Conservation (phyloP, 1,284 basidiomycete species). For the Fomes fomentarius region DNA sequence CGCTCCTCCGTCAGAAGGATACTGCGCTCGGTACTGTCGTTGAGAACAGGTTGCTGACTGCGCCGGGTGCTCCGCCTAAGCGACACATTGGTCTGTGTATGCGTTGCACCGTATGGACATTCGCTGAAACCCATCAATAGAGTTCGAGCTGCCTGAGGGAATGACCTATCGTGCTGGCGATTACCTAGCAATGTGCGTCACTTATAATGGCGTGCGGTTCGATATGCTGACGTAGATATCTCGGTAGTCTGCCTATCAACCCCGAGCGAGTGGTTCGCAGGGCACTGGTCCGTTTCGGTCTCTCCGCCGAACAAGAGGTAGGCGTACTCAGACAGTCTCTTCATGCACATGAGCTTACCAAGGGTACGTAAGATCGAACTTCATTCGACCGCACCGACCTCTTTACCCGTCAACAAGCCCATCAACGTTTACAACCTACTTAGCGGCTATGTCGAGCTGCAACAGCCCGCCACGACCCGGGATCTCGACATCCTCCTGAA, state of each 20-base stretch:
- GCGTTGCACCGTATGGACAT: too few species aligned
- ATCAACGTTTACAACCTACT: constrained; percentile 42
- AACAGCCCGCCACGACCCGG: constrained; percentile 46
- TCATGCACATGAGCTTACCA: not conserved
- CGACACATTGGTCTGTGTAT: constrained; percentile 42
- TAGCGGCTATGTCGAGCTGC: constrained; percentile 52
- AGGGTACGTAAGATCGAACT: constrained; percentile 39
- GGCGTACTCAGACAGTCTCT: too few species aligned
- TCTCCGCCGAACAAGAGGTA: constrained; percentile 49
- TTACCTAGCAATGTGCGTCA: constrained; percentile 47
- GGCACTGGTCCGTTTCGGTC: constrained; percentile 42
- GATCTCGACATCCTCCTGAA: constrained; percentile 37
- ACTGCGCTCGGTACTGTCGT: constrained; percentile 43
- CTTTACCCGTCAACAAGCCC: constrained; percentile 44
- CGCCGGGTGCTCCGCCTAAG: constrained; percentile 42
- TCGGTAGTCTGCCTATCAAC: constrained; percentile 44
- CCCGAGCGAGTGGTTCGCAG: constrained; percentile 43
- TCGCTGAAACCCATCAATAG: constrained; percentile 19
- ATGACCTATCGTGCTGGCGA: constrained; percentile 44
- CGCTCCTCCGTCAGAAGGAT: constrained; percentile 44
- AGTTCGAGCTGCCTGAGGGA: constrained; percentile 44
- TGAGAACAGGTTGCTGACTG: constrained; percentile 46
- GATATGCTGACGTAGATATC: not conserved
- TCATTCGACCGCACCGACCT: constrained; percentile 41
- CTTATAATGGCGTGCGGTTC: not conserved